A percentile compares a stretch with the other conserved stretches of the same genome.
Evolutionary conservation across 208 protist genomes (phyloP).

Genomic region (Wallacemonas rigidus): DNA sequence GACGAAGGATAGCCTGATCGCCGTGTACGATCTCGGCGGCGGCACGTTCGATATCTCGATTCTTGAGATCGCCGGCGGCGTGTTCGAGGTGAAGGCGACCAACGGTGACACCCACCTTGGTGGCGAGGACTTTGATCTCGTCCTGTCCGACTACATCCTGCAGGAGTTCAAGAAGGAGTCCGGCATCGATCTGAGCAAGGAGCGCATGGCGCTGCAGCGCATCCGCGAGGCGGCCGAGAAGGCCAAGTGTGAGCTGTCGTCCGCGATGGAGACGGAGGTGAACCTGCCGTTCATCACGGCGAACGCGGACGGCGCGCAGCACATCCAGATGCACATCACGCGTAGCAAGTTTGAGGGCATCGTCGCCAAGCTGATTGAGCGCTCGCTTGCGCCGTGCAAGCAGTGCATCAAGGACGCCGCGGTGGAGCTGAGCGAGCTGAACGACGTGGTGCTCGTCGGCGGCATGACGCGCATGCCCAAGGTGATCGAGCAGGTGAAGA

Average conservation of each 20-base stretch:
- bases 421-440: conserved; percentile 80
- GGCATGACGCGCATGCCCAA: conserved; percentile 97
- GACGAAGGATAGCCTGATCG: conserved; percentile 42
- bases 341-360: conserved; percentile 70
- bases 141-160: conserved; percentile 82
- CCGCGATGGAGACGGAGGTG: conserved; percentile 79
- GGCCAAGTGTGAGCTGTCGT: conserved; percentile 96
- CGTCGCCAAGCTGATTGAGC: conserved; percentile 66
- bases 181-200: conserved; percentile 91
- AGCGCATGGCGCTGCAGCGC: conserved; percentile 93
- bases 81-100: conserved; percentile 97
- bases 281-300: conserved; percentile 94
- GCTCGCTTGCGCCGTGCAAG: conserved; percentile 34
- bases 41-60: conserved; percentile 99
- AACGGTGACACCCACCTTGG: conserved; percentile 99
- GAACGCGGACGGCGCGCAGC: conserved; percentile 76
- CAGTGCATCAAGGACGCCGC: conserved; percentile 90
- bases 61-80: conserved; percentile 86
- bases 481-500: conserved; percentile 81
- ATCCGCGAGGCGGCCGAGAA: conserved; percentile 96
- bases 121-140: conserved; percentile 98
- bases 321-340: conserved; percentile 81
- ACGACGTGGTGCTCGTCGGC: conserved; percentile 96
- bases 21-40: conserved; percentile 86
- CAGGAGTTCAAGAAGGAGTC: conserved; percentile 92